Evolutionary conservation across 2,329 filamentous ascomycete species (phyloP), one percentile per base, ranked within the genome.

Genomic region (Penicillium sp.): DNA sequence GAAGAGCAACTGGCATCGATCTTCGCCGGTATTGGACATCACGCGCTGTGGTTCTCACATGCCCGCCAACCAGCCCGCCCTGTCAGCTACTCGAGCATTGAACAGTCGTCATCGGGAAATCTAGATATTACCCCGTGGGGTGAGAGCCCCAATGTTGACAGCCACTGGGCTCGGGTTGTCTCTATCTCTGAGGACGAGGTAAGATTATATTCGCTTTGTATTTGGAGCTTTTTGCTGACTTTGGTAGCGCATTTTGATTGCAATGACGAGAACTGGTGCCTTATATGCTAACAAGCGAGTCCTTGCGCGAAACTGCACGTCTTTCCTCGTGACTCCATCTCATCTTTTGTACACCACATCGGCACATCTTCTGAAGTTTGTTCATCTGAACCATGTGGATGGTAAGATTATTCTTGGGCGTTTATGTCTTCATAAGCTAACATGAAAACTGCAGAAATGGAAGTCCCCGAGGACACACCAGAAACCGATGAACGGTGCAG

Each of bases 341-440:
- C 93, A 97, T 78, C 80, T 99, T 15, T 86, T 97, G 57, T 92
- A 93, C 69, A 99, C 94, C 0, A 99, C 94, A 0, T 92, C 88
- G 59, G 92, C 92, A 63, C 93, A 97, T 72, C 81, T 97, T 4
- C 81, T 99, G 62, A 99, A 99, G 74, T 97, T 97, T 74, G 88
- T 97, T 15, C 93, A 99, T 73, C 77, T 97, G 49, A 82, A 85
- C 4, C 77, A 80, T 27, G 79, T 84, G 17, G 81, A 91, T 64
- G 85, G 89, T 90, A 80, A 62, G 78, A 52, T 41, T 15, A 27
- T 47, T 17, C 7, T 21, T 19, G 4, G 17, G 5, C 12, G 6
- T 51, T 41, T 21, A 4, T 17, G 10, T 27, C 6, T 29, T 53
- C 49, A 53, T 71, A 17, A 29, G 46, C 75, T 61, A 33, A 64